These are phyloP conservation scores for Candida odintsovae DNA, from an alignment of 805 yeast species.

Conservation along the genomic window DNA sequence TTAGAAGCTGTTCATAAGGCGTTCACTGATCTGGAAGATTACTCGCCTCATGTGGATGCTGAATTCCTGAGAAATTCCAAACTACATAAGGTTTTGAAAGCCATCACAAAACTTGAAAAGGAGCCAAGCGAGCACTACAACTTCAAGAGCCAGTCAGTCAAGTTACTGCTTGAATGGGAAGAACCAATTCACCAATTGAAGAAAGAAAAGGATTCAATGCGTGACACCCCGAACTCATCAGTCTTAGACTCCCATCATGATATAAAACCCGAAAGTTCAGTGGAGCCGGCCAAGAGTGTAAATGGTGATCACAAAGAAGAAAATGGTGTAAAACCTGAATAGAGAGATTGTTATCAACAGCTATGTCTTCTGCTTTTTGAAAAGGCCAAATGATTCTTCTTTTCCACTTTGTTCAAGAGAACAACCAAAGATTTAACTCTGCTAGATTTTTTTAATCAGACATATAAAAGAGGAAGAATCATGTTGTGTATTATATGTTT, in stretches of 20 bases:
- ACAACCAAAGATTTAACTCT: not conserved
- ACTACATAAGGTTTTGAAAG: conserved; percentile 47
- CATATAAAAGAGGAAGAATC: not conserved
- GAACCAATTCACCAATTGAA: conserved; percentile 31
- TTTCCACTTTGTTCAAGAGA: not conserved
- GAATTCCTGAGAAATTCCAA: conserved; percentile 39
- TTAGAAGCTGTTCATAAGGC: conserved; percentile 19
- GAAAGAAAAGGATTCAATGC: conserved; percentile 23
- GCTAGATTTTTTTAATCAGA: not conserved
- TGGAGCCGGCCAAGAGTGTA: not conserved
- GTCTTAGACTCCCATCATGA: conserved; percentile 1
- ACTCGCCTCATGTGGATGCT: conserved; percentile 30
- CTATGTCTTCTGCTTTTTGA: not conserved
- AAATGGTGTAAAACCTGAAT: not conserved
- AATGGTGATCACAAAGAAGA: not conserved
- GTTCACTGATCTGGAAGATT: conserved; percentile 35
- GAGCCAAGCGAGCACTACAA: conserved; percentile 39
- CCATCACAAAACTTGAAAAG: conserved; percentile 35
- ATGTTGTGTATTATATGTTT: not conserved
- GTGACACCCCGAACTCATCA: conserved; percentile 16
- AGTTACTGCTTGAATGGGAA: conserved; percentile 38
- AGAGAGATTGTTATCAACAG: not conserved
- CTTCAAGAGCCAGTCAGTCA: conserved; percentile 39
- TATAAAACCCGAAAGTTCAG: not conserved
- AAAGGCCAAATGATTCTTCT: not conserved